These are phyloP conservation scores for Sphaceloma murrayae DNA, from an alignment of 2,329 filamentous ascomycete genomes.

Conservation along the genomic window DNA sequence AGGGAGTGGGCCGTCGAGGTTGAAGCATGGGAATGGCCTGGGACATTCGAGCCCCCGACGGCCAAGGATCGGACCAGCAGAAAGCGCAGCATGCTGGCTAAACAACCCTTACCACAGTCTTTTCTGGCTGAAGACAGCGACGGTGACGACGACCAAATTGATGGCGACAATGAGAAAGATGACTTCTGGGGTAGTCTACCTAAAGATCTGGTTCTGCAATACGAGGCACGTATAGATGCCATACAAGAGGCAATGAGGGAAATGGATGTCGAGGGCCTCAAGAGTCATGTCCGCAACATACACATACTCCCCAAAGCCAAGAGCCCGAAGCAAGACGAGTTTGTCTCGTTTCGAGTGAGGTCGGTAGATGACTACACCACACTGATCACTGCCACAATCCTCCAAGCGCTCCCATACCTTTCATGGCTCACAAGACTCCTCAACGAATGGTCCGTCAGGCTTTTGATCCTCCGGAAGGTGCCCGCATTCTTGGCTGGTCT, in stretches of 20 bases:
- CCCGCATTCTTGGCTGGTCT: slow-evolving; percentile 60
- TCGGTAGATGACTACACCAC: slow-evolving; percentile 79
- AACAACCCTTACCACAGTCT: slow-evolving; percentile 19
- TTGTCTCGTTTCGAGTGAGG: slow-evolving; percentile 27
- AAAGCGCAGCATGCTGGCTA: slow-evolving; percentile 22
- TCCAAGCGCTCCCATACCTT: slow-evolving; percentile 78
- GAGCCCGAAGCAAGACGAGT: slow-evolving; percentile 6
- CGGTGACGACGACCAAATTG: no score
- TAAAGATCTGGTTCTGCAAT: slow-evolving; percentile 52
- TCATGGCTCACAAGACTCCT: slow-evolving; percentile 65
- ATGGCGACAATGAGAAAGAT: slow-evolving; percentile 27
- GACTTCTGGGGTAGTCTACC: slow-evolving; percentile 64
- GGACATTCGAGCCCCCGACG: slow-evolving; percentile 36
- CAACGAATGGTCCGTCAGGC: slow-evolving; percentile 65
- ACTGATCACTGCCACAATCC: slow-evolving; percentile 77
- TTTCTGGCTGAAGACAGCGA: slow-evolving; percentile 20
- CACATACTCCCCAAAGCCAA: slow-evolving; percentile 46
- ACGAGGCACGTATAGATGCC: slow-evolving; percentile 64
- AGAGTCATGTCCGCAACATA: slow-evolving; percentile 73
- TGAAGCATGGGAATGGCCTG: slow-evolving; percentile 50
- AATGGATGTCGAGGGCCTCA: slow-evolving; percentile 75
- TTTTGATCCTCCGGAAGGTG: slow-evolving; percentile 64
- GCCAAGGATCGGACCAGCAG: slow-evolving; percentile 22
- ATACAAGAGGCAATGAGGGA: slow-evolving; percentile 61
- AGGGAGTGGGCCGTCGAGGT: slow-evolving; percentile 69